Percentiles rank a stretch among this genome's conserved stretches.
Conservation (phyloP, 2,329 filamentous ascomycete species). For the Coniochaeta sp. region DNA sequence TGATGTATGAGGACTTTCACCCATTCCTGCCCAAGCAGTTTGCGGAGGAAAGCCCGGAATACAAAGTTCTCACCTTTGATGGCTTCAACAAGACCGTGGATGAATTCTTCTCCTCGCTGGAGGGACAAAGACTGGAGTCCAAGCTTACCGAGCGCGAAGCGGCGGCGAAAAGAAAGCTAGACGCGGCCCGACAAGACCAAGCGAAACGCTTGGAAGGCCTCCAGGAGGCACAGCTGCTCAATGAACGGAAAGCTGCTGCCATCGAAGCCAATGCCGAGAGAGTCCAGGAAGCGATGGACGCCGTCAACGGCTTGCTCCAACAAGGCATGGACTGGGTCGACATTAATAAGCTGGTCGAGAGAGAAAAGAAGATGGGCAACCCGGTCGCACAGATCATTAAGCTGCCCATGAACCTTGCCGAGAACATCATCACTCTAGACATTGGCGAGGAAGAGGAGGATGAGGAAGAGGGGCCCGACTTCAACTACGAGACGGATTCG, state of each 20-base stretch:
- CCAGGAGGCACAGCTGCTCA: constrained; percentile 72
- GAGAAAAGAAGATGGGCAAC: constrained; percentile 74
- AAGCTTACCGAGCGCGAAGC: constrained; percentile 75
- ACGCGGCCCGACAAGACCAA: constrained; percentile 78
- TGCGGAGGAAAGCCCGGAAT: constrained; percentile 49
- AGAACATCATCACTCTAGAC: constrained; percentile 77
- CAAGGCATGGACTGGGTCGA: constrained; percentile 98
- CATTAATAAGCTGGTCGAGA: constrained; percentile 78
- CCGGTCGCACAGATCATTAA: constrained; percentile 82
- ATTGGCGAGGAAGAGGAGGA: constrained; percentile 59
- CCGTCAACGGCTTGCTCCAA: constrained; percentile 82
- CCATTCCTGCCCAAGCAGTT: constrained; percentile 83
- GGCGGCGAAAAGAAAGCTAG: constrained; percentile 73
- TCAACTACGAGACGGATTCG: constrained; percentile 55
- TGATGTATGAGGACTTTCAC: constrained; percentile 92
- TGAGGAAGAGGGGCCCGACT: constrained; percentile 36
- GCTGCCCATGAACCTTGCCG: constrained; percentile 79
- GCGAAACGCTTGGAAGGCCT: constrained; percentile 76
- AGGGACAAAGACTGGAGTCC: constrained; percentile 86
- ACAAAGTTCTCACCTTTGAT: constrained; percentile 67
- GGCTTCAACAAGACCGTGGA: constrained; percentile 92
- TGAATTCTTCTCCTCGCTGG: constrained; percentile 93
- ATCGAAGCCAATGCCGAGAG: constrained; percentile 87
- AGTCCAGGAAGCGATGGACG: constrained; percentile 87
- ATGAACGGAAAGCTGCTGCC: constrained; percentile 79